Evolutionary conservation across 495 filamentous ascomycete genomes (phyloP), one percentile per base, ranked within the genome.

Genomic region (Talaromyces nanjingensis): DNA sequence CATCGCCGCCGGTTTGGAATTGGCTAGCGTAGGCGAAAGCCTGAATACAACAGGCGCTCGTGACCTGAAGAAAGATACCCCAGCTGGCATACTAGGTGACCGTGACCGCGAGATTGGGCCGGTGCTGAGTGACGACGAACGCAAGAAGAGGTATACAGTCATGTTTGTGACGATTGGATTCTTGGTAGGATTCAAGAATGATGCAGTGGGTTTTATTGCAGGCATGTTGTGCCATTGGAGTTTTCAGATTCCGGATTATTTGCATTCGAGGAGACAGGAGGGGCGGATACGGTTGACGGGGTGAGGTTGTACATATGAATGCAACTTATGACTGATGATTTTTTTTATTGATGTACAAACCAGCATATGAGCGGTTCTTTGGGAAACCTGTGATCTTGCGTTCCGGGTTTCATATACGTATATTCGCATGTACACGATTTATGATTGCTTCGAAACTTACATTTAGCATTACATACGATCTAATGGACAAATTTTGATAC

Each of bases 91-190:
- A 74, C 5, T 79, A 69, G 79, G 76, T 68, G 64, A 78, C 60
- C 70, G 64, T n/a, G 75, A 73, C 27, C 72, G 75, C 63, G 72
- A 76, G 45, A 69, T 72, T 34, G 71, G 66, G 45, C 73, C 66
- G 39, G 72, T 77, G 24, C 70, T 84, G 25, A 83, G 79, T 9
- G 87, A 87, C 37, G 78, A 81, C 62, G 88, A 91, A 69, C 80
- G 86, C 34, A 80, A 79, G 57, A 84, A 89, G 67, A 79, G 91
- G 31, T 96, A 91, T 88, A 88, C 84, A 33, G 86, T 96, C 0
- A 96, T 97, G 92, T 82, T 94, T 67, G 85, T 92, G 60, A 97
- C 93, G 47, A 85, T 90, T 27, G 92, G 88, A 1, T 80, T 86
- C 18, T 78, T 92, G 64, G 72, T 98, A 20, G 91, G 91, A n/a